Evolutionary conservation across 345 rosid species (phyloP).

Genomic region (Diplotaxis tenuifolia): DNA sequence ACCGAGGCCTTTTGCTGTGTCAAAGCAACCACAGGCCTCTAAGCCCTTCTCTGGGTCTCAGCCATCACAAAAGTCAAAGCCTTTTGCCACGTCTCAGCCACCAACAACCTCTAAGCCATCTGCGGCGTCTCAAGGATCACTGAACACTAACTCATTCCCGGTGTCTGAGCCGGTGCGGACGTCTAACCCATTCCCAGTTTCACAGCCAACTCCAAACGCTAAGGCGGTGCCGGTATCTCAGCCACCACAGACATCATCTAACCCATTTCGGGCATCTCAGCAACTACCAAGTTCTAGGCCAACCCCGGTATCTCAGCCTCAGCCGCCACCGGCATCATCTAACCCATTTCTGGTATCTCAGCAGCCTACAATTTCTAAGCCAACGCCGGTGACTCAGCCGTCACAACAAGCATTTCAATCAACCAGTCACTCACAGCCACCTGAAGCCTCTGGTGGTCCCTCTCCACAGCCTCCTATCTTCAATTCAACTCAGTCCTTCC

Average conservation of each 20-base stretch:
- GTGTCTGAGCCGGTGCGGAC: neutral
- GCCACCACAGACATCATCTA: conserved; percentile 13
- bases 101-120: neutral
- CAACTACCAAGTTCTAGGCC: neutral
- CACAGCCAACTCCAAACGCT: conserved; percentile 6
- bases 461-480: conserved; percentile 16
- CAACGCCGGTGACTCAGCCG: neutral
- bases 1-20: neutral
- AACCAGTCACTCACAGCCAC: conserved; percentile 10
- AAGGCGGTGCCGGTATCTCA: neutral
- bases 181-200: neutral
- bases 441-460: conserved; percentile 7
- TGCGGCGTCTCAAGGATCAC: neutral
- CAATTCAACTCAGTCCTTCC: conserved; percentile 19
- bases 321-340: neutral
- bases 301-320: conserved; percentile 6
- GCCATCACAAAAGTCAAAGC: neutral
- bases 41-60: conserved; percentile 7
- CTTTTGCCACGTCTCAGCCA: conserved; percentile 7
- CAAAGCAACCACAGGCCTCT: neutral
- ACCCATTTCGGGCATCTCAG: conserved; percentile 16
- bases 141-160: neutral
- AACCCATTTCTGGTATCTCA: conserved; percentile 4
- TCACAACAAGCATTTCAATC: conserved; percentile 8
- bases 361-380: neutral